These are phyloP conservation scores for Pyrenophora graminea DNA, from an alignment of 2,329 filamentous ascomycete genomes.

Conservation along the genomic window DNA sequence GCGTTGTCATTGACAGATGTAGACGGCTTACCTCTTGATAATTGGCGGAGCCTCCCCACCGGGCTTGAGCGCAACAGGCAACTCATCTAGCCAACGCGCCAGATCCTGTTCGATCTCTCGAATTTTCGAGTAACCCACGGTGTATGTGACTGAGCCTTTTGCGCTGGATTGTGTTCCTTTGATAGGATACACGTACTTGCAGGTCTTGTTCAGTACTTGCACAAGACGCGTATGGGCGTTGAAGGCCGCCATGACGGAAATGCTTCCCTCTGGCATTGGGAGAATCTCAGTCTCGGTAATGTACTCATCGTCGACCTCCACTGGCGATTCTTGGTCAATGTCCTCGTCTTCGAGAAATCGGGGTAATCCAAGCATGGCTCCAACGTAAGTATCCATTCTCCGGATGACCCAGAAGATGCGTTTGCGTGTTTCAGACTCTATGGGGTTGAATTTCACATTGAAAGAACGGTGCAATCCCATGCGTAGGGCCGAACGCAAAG, in stretches of 20 bases:
- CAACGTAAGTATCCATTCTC: slow-evolving; percentile 58
- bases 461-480: slow-evolving; percentile 58
- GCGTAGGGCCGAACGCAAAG: slow-evolving; percentile 54
- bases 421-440: slow-evolving; percentile 56
- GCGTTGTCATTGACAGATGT: not conserved
- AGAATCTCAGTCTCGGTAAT: slow-evolving; percentile 55
- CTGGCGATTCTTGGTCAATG: slow-evolving; percentile 54
- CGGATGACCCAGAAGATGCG: slow-evolving; percentile 58
- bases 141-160: slow-evolving; percentile 57
- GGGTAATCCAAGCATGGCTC: slow-evolving; percentile 56
- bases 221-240: slow-evolving; percentile 65
- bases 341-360: slow-evolving; percentile 55
- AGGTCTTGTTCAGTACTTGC: slow-evolving; percentile 63
- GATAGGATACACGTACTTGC: slow-evolving; percentile 67
- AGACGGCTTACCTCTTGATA: slow-evolving; percentile 69
- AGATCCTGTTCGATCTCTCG: slow-evolving; percentile 67
- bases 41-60: slow-evolving; percentile 76
- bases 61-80: slow-evolving; percentile 78
- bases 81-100: slow-evolving; percentile 64
- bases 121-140: slow-evolving; percentile 66
- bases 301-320: slow-evolving; percentile 56
- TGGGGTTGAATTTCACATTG: slow-evolving; percentile 51
- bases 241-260: slow-evolving; percentile 62
- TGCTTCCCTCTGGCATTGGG: slow-evolving; percentile 59
- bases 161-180: slow-evolving; percentile 52